These are phyloP conservation scores for Chlorophyllum brunneum DNA, from an alignment of 768 basidiomycete genomes.

Conservation along the genomic window DNA sequence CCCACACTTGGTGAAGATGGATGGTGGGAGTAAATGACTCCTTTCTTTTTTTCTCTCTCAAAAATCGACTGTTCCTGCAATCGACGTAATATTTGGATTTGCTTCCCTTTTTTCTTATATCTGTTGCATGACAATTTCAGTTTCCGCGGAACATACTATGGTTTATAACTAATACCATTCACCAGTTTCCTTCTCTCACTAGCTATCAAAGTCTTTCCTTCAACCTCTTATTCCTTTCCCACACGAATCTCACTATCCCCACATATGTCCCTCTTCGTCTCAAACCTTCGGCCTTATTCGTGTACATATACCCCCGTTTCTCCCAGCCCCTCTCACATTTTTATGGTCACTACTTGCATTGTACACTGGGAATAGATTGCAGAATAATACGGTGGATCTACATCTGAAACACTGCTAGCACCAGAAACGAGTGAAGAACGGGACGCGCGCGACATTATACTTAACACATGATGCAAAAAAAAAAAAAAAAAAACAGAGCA, in stretches of 20 bases:
- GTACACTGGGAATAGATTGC: conserved; percentile 30
- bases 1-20: conserved; percentile 73
- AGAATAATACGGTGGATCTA: conserved; percentile 26
- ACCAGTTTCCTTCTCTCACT: no score
- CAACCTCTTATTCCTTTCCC: no score
- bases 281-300: neutral
- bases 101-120: conserved; percentile 1
- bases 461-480: no score
- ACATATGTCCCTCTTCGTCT: neutral
- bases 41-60: conserved; percentile 12
- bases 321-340: conserved; percentile 5
- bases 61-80: conserved; percentile 13
- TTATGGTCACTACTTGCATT: conserved; percentile 18
- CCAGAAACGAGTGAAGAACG: conserved; percentile 13
- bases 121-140: conserved; percentile 11
- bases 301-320: conserved; percentile 21
- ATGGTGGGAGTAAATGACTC: conserved; percentile 60
- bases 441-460: neutral
- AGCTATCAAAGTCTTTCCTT: neutral
- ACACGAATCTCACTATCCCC: neutral
- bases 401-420: conserved; percentile 12
- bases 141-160: conserved; percentile 16
- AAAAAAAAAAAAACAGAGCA: neutral
- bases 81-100: conserved; percentile 10
- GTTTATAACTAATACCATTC: conserved; percentile 7